Base-by-base conservation (phyloP, 2,329 filamentous ascomycete genomes). In the Fusarium scirpi region DNA sequence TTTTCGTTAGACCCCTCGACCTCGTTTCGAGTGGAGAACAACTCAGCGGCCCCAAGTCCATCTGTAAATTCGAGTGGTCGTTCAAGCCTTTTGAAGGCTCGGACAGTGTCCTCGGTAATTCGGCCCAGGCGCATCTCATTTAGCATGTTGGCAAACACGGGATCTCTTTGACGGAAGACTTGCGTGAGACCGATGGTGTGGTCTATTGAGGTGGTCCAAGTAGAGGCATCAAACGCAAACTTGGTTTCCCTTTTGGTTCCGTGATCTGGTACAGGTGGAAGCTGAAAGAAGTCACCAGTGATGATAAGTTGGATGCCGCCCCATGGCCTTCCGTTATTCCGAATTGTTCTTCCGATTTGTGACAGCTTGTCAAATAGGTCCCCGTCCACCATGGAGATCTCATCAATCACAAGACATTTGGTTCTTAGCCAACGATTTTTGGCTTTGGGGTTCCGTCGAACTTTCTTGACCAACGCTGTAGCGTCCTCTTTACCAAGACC, bases 341-440 rank as follows among this genome's bases (percentile, higher is more conserved):
- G 90, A 67, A 99, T 90, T 6, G 86, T 89, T 59, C 95, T 89
- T 16, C 94, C 95, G 71, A 99, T 92, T 65, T 92, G 89, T 67
- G 97, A 94, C 20, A 99, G 86, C 80, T 99, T 99, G 83, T 99
- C 96, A 72, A 98, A 99, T 0, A 99, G 85, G 34, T 98, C 94
- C 2, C 94, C 96, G 75, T 99, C 96, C 7, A 99, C 94, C 97
- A 99, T 99, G 15, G 96, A 98, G 6, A 99, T 91, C 78, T 99
- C 96, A 80, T 99, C 96, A 74, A 99, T 89, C 72, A 99, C 87
- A 25, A 99, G 86, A 15, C 94, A 89, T 76, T 94, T 97, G 1
- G 94, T 97, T 60, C 90, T 89, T 70, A 97, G 82, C 97, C 97
- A 99, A 43, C 95, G 89, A 69, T 90, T 91, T 78, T 92, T 95